Evolutionary conservation across 306 rosid genomes (phyloP).

Genomic region (Cicer pinnatifidum): DNA sequence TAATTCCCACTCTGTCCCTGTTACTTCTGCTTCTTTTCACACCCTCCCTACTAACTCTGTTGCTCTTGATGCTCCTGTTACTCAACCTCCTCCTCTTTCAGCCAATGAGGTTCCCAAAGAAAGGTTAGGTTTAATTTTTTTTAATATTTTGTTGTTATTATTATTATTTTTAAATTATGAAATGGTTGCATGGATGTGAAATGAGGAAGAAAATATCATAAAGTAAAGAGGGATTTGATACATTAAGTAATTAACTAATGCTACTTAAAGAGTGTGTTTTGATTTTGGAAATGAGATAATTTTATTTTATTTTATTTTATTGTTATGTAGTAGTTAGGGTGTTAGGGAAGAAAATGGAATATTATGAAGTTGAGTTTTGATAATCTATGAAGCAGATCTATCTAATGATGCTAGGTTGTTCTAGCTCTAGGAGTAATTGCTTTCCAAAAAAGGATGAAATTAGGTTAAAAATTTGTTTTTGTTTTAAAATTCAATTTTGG

Average conservation of each 20-base stretch:
- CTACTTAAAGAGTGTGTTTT: slow-evolving; percentile 3
- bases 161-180: background rate
- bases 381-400: slow-evolving; percentile 2
- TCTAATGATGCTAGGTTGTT: slow-evolving; percentile 10
- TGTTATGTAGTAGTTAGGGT: slow-evolving; percentile 8
- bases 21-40: slow-evolving; percentile 51
- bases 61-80: slow-evolving; percentile 7
- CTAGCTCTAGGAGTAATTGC: background rate
- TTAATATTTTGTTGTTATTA: background rate
- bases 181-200: background rate
- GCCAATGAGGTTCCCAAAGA: slow-evolving; percentile 60
- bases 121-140: slow-evolving; percentile 49
- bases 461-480: background rate
- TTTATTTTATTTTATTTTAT: background rate
- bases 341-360: too few relatives aligned
- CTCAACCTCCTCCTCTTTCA: slow-evolving; percentile 11
- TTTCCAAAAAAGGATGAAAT: slow-evolving; percentile 4
- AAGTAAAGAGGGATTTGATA: background rate
- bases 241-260: background rate
- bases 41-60: slow-evolving; percentile 47
- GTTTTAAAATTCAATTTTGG: background rate
- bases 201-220: background rate
- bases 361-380: background rate
- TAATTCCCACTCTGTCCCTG: slow-evolving; percentile 53
- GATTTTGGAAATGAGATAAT: background rate